Evolutionary conservation across 257 asterid species (phyloP), one percentile per base, ranked within the genome.

Genomic region (Voacanga thouarsii): DNA sequence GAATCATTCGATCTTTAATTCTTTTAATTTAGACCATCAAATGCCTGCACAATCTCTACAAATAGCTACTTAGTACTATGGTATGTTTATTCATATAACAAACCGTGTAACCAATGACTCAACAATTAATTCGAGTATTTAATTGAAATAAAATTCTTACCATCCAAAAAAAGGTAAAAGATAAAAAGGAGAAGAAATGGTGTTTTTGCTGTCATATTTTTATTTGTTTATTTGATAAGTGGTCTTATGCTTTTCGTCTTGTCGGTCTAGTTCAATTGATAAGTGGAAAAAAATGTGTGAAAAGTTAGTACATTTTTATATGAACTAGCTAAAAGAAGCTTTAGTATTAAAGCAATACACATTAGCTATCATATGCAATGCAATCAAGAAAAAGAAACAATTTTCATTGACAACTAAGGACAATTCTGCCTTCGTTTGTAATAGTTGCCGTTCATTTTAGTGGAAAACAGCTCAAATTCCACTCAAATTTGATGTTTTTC

Each of bases 391-490:
- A 61, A 75, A 14, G 7, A 19, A 45, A 51, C 21, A 28, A 26
- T 23, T 23, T 74, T 39, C 37, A n/a, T 51, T 30, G 30, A 8
- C 64, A 18, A 30, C 49, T 0, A 37, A 5, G 57, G 65, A 57
- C 69, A 12, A 39, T 14, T 12, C 56, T n/a, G 9, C 12, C 64
- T 16, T 61, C 64, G 12, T 63, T 45, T 15, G 21, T 14, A 64
- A 60, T 75, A 23, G 16, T 18, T 18, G 18, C 60, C 72, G 9
- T 64, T 64, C 18, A 76, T 76, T 64, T 18, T 33, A 33, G 65
- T 64, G 79, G 73, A 45, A 47, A 64, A 19, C 79, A 76, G 21
- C 73, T 47, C 79, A 76, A 63, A 63, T 57, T 64, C 73, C 72
- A 76, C 73, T 30, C 19, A 6, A 43, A 12, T 30, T 10, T 56